Evolutionary conservation across 768 basidiomycete species (phyloP).

Genomic region (Lactarius vividus): DNA sequence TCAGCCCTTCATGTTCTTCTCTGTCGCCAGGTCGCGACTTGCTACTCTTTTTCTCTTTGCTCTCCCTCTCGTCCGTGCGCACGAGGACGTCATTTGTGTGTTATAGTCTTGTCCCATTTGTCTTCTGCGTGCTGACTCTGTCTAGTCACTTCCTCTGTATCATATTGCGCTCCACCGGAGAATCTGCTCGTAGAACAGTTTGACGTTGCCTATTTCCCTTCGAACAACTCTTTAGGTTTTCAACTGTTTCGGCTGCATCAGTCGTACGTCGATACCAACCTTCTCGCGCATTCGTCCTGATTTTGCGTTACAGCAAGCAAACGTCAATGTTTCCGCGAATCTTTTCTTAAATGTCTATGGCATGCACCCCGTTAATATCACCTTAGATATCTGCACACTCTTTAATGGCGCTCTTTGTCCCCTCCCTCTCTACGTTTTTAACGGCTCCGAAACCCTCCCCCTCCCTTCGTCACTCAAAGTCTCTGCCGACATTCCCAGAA

Average conservation of each 20-base stretch:
- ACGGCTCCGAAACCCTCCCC: conserved; percentile 69
- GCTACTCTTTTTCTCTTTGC: conserved; percentile 38
- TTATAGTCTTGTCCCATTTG: conserved; percentile 27
- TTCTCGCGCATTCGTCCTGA: conserved; percentile 25
- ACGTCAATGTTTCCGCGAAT: conserved; percentile 80
- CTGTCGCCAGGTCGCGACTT: conserved; percentile 77
- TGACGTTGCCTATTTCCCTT: conserved; percentile 65
- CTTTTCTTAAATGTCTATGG: conserved; percentile 88
- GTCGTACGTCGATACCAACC: conserved; percentile 54
- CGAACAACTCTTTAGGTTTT: conserved; percentile 76
- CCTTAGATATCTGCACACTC: conserved; percentile 81
- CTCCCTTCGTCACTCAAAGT: conserved; percentile 61
- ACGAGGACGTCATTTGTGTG: conserved; percentile 61
- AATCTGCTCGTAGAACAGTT: conserved; percentile 77
- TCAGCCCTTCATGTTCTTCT: conserved; percentile 53
- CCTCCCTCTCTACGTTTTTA: conserved; percentile 80
- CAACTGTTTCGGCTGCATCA: conserved; percentile 81
- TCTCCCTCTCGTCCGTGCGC: conserved; percentile 44
- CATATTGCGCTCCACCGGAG: conserved; percentile 81
- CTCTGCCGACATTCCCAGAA: conserved; percentile 58
- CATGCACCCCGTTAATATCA: conserved; percentile 73
- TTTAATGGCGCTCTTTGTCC: conserved; percentile 81
- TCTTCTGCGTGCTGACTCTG: conserved; percentile 18
- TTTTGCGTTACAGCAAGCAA: conserved; percentile 48
- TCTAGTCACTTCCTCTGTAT: conserved; percentile 82